A percentile compares a stretch with the other conserved stretches of the same genome.
Evolutionary conservation across 2,329 filamentous ascomycete species (phyloP).

Genomic region (Byssochlamys sp.): DNA sequence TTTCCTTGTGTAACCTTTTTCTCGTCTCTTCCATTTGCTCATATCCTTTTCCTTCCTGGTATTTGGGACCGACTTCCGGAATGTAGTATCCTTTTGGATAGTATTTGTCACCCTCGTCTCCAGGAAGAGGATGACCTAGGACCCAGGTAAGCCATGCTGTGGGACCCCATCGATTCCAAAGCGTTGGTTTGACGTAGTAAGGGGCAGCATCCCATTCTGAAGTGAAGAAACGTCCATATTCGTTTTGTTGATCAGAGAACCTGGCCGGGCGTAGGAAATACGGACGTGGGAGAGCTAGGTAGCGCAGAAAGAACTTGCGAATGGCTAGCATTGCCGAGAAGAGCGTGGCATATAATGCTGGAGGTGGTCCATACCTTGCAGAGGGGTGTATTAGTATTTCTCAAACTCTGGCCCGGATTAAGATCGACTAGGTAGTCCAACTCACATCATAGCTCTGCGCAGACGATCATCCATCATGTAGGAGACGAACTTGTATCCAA

Average conservation of each 20-base stretch:
- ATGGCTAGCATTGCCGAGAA: conserved; percentile 41
- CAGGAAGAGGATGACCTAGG: conserved; percentile 39
- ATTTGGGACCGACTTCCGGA: conserved; percentile 53
- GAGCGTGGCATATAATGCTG: conserved; percentile 22
- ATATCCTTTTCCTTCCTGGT: conserved; percentile 44
- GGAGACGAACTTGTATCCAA: conserved; percentile 44
- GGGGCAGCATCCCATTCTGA: conserved; percentile 52
- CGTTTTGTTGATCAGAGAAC: conserved; percentile 41
- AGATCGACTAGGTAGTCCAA: conserved; percentile 1
- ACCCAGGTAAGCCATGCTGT: conserved; percentile 42
- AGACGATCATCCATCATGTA: conserved; percentile 57
- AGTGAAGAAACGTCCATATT: conserved; percentile 45
- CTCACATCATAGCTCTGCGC: conserved; percentile 56
- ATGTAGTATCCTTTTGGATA: conserved; percentile 41
- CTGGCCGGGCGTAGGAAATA: conserved; percentile 28
- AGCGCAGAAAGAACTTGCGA: conserved; percentile 49
- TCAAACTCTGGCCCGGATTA: background rate
- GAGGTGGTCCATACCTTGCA: conserved; percentile 31
- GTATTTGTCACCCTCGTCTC: conserved; percentile 39
- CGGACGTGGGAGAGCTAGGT: conserved; percentile 51
- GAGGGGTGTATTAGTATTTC: background rate
- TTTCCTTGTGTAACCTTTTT: conserved; percentile 25
- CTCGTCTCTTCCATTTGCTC: conserved; percentile 38
- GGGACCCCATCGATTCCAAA: conserved; percentile 55
- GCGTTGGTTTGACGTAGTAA: conserved; percentile 53